Evolutionary conservation across 371 early-diverging fungal genomes (phyloP), one percentile per base, ranked within the genome.

Genomic region (Rhizopus stolonifer): DNA sequence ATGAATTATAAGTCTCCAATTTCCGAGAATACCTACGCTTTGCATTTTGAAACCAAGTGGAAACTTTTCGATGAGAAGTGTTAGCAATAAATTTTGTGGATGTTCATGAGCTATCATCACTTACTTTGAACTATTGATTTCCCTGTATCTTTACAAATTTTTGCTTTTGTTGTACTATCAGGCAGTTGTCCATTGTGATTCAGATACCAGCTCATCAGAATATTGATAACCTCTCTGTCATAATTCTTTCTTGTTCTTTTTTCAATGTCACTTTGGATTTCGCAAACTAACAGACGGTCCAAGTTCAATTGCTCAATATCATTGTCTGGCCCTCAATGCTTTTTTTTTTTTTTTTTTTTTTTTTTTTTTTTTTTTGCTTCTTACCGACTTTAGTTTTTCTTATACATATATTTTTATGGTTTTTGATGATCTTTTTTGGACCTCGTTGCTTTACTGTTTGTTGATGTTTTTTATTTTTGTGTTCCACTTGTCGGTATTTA

Each of bases 1-100:
- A 44, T 8, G 21, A n/a, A n/a, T 58, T 58, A 42, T 54, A 74
- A 8, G 44, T 23, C 11, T 59, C 49, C 5, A 74, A 55, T 39
- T 70, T 71, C 3, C 40, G n/a, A 4, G 61, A 44, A 25, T 74
- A 61, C 4, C 75, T 64, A 9, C 75, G 61, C 23, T 66, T 64
- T 17, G 71, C 69, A 22, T 74, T 74, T 29, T 74, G 75, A 32
- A 70, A 74, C 75, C 71, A 74, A 13, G 75, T 74, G 1, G 71
- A 65, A 19, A 74, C 75, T 69, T 11, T 6, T 29, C 11, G 6
- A 9, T 11, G 29, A 9, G 11, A 29, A 29, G 29, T 29, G n/a
- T n/a, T n/a, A n/a, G n/a, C n/a, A n/a, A n/a, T n/a, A n/a, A n/a
- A n/a, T n/a, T n/a, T n/a, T n/a, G n/a, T n/a, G n/a, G n/a, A n/a